These are phyloP conservation scores for Dactylellina parvicollis DNA, from an alignment of 2,329 filamentous ascomycete genomes.

Conservation along the genomic window DNA sequence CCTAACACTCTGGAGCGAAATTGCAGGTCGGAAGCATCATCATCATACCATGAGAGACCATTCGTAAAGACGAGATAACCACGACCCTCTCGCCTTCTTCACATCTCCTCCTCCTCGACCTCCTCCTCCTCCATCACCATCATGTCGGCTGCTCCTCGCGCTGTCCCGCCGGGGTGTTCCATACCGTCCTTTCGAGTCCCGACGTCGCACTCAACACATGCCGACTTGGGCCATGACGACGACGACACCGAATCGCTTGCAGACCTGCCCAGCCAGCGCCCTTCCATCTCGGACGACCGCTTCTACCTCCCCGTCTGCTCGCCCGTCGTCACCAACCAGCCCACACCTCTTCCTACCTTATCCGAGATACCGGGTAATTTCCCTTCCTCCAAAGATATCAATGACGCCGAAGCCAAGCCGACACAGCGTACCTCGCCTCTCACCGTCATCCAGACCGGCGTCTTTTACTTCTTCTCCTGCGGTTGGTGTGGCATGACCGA, in stretches of 20 bases:
- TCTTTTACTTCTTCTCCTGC: constrained; percentile 55
- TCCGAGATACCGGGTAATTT: constrained; percentile 40
- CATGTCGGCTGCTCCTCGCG: constrained; percentile 36
- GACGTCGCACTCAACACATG: constrained; percentile 33
- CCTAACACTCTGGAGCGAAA: too few relatives aligned
- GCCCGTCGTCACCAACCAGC: constrained; percentile 48
- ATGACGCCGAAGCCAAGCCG: constrained; percentile 40
- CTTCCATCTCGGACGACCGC: constrained; percentile 44
- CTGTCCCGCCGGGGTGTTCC: constrained; percentile 15
- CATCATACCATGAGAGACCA: not conserved
- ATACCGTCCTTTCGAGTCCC: not conserved
- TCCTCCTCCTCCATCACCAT: constrained; percentile 1
- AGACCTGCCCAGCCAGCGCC: constrained; percentile 32
- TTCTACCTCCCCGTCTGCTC: constrained; percentile 53
- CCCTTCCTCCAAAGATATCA: constrained; percentile 39
- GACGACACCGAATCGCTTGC: constrained; percentile 8
- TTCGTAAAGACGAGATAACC: constrained; percentile 3
- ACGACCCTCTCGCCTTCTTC: not conserved
- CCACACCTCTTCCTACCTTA: constrained; percentile 29
- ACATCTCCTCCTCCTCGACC: not conserved
- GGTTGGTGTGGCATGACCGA: constrained; percentile 53
- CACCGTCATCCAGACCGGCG: constrained; percentile 45
- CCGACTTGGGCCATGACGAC: not conserved
- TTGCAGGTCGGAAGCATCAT: not conserved
- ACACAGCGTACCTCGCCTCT: constrained; percentile 44